phyloP scores from a whole-genome alignment of 768 basidiomycete genomes.

The Cystofilobasidium macerans region DNA sequence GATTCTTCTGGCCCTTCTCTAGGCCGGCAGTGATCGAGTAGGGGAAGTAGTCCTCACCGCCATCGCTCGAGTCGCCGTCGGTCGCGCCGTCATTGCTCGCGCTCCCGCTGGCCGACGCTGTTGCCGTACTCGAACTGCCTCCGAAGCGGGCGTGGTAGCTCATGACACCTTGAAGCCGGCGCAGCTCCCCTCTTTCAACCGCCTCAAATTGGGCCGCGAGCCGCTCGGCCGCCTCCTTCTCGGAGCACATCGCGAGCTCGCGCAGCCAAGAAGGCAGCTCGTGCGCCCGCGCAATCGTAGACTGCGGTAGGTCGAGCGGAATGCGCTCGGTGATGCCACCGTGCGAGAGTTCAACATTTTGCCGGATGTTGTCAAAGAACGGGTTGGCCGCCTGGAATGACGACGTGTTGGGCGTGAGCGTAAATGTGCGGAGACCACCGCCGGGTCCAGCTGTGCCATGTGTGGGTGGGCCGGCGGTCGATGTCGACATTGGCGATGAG shows the following conservation, averaged over 20 bases:
- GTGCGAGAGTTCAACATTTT: slow-evolving; percentile 66
- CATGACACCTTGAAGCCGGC: slow-evolving; percentile 79
- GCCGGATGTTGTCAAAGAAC: slow-evolving; percentile 82
- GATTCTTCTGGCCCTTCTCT: slow-evolving; percentile 86
- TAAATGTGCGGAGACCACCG: neutral
- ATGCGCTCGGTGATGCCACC: slow-evolving; percentile 62
- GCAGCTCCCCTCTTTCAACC: slow-evolving; percentile 83
- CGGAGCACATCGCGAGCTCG: slow-evolving; percentile 45
- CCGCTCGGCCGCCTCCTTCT: slow-evolving; percentile 57
- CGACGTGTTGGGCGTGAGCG: neutral
- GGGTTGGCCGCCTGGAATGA: slow-evolving; percentile 55
- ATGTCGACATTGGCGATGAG: too few relatives aligned
- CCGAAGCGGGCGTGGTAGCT: slow-evolving; percentile 53
- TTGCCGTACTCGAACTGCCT: slow-evolving; percentile 20
- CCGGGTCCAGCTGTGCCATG: too few relatives aligned
- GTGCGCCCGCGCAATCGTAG: slow-evolving; percentile 46
- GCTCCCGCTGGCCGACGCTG: slow-evolving; percentile 26
- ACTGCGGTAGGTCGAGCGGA: slow-evolving; percentile 50
- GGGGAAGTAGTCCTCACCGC: slow-evolving; percentile 54
- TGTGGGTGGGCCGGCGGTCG: too few relatives aligned
- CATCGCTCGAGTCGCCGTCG: slow-evolving; percentile 21
- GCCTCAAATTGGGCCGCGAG: slow-evolving; percentile 88
- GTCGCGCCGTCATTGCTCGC: neutral
- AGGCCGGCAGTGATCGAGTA: slow-evolving; percentile 92
- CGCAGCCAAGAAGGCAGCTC: slow-evolving; percentile 72